phyloP scores from a whole-genome alignment of 768 basidiomycete genomes.

The Phlebiopsis flavidoalba region DNA sequence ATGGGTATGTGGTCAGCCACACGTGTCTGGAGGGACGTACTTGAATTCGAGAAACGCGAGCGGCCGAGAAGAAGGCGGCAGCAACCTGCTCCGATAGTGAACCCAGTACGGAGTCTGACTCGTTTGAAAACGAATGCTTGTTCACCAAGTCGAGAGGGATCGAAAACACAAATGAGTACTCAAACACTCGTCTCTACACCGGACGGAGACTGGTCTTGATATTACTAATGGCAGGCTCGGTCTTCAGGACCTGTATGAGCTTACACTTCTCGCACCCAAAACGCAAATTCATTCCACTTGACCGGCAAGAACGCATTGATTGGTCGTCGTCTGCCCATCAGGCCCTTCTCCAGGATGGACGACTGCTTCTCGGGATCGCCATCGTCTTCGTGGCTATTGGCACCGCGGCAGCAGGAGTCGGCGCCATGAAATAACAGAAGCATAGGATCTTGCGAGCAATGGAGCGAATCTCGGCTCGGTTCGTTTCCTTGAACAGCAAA shows the following conservation, averaged over 20 bases:
- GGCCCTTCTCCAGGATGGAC: background rate
- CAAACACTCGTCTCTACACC: conserved; percentile 25
- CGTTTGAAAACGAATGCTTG: conserved; percentile 16
- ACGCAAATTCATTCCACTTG: conserved; percentile 27
- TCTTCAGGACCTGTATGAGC: conserved; percentile 17
- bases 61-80: conserved; percentile 2
- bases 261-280: conserved; percentile 28
- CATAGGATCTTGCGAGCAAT: background rate
- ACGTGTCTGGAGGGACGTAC: conserved; percentile 5
- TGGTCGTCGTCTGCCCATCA: background rate
- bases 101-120: conserved; percentile 24
- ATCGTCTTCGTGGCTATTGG: background rate
- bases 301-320: conserved; percentile 21
- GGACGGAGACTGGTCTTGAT: conserved; percentile 26
- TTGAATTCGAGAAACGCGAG: conserved; percentile 13
- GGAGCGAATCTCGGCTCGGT: background rate
- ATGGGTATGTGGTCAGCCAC: background rate
- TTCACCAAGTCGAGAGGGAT: conserved; percentile 14
- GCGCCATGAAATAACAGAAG: background rate
- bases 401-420: background rate
- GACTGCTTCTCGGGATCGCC: background rate
- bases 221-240: conserved; percentile 17
- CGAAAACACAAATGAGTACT: conserved; percentile 20
- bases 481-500: background rate
- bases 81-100: conserved; percentile 20